Base-by-base conservation (phyloP, 768 basidiomycete species). In the Hortiboletus flavorubellus region DNA sequence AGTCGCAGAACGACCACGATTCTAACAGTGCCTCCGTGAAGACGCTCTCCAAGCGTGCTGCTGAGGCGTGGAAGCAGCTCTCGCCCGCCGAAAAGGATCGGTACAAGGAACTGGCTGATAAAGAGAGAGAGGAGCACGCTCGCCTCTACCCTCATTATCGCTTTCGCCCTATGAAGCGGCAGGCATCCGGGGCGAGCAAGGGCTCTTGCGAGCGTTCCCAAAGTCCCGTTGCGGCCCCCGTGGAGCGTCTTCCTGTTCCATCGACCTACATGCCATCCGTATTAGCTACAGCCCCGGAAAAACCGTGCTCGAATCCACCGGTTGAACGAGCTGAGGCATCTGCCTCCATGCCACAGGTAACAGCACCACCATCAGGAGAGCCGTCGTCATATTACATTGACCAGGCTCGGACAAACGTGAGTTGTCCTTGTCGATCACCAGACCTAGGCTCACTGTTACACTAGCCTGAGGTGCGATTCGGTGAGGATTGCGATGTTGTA, bases 21-120 rank as follows among this genome's bases (percentile, higher is more conserved):
- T 15, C 53, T 12, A 43, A 55, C 30, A 61, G 60, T 29, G 35
- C 53, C 14, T 64, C 50, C 23, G 79, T 80, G 55, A 82, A 83
- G 66, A 78, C 81, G 2, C 78, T 93, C 38, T 90, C 87, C n/a
- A 86, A 87, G 61, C 80, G 87, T 45, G 91, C 90, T 0, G 85
- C 81, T 0, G 84, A 85, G 49, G 84, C 87, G 31, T 94, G 92
- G 92, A 78, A 77, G 38, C 73, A 78, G 54, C 76, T 91, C 14
- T 57, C 80, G 0, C 53, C 63, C 0, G 74, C 76, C 41, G 80
- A 82, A 51, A 80, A 72, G 58, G 66, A 77, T 16, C 73, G 68
- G 51, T 89, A 76, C 75, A 77, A 78, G 61, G 62, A 66, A 8
- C 73, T 79, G n/a, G 85, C 87, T 1, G 78, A 79, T 39, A 59